phyloP scores from a whole-genome alignment of 331 rosid genomes.

The Rhamnella rubrinervis region DNA sequence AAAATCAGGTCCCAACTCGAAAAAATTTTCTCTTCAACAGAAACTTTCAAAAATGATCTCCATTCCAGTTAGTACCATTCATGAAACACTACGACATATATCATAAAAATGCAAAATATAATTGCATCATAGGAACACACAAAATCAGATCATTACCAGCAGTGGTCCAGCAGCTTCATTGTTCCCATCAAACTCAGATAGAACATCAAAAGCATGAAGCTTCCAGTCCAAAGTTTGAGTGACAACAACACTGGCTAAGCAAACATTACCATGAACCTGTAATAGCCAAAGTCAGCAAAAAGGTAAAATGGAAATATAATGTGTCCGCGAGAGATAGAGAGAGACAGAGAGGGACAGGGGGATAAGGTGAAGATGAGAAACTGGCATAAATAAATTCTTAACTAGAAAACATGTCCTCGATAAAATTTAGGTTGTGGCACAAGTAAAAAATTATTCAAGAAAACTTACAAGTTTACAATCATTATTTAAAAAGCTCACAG shows the following conservation, averaged over 20 bases:
- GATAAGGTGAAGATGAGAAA: neutral
- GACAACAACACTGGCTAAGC: conserved; percentile 92
- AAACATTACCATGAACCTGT: conserved; percentile 93
- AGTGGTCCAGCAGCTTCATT: conserved; percentile 64
- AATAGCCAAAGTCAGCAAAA: conserved; percentile 26
- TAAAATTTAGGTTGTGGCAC: neutral
- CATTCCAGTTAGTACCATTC: neutral
- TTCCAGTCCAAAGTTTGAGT: conserved; percentile 98
- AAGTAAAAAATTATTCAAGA: neutral
- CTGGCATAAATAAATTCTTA: neutral
- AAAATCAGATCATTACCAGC: conserved; percentile 62
- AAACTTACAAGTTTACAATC: conserved; percentile 95
- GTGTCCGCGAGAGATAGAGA: neutral
- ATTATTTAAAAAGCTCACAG: conserved; percentile 96
- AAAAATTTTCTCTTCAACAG: neutral
- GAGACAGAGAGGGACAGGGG: neutral
- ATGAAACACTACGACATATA: neutral
- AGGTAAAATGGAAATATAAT: conserved; percentile 3
- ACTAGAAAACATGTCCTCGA: neutral
- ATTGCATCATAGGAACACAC: conserved; percentile 4
- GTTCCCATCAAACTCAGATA: conserved; percentile 80
- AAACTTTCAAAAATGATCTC: neutral
- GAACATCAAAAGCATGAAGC: conserved; percentile 94
- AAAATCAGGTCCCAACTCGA: conserved; percentile 21
- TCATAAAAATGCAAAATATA: neutral